Conservation (phyloP, 306 rosid genomes). For the Glycine tomentella region DNA sequence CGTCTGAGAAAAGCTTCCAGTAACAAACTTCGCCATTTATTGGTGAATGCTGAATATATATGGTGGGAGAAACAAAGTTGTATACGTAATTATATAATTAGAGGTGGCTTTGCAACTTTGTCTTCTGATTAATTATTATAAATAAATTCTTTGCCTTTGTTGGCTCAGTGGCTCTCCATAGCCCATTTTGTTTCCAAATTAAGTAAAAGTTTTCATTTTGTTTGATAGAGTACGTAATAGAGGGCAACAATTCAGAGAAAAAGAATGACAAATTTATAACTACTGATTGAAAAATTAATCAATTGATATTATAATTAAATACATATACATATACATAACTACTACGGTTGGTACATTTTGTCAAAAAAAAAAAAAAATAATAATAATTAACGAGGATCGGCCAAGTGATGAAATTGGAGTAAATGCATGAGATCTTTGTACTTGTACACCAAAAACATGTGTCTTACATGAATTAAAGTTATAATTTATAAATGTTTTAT, state of each 20-base stretch:
- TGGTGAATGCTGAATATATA: background rate
- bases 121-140: background rate
- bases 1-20: constrained; percentile 35
- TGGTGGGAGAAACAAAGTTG: constrained; percentile 46
- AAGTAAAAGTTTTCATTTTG: background rate
- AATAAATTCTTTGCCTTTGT: too few relatives aligned
- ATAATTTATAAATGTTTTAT: too few relatives aligned
- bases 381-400: too few relatives aligned
- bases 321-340: too few relatives aligned
- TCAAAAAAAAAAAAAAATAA: too few relatives aligned
- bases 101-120: background rate
- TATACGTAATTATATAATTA: constrained; percentile 45
- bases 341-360: too few relatives aligned
- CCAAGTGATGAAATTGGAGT: too few relatives aligned
- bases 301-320: too few relatives aligned
- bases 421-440: too few relatives aligned
- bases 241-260: background rate
- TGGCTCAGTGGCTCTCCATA: background rate
- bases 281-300: too few relatives aligned
- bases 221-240: background rate
- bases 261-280: background rate
- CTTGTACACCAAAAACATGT: too few relatives aligned
- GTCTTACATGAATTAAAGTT: too few relatives aligned
- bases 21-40: constrained; percentile 2
- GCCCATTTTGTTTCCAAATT: background rate